Evolutionary conservation across 352 stramenopile species (phyloP).

Genomic region (Hyaloperonospora brassicae): DNA sequence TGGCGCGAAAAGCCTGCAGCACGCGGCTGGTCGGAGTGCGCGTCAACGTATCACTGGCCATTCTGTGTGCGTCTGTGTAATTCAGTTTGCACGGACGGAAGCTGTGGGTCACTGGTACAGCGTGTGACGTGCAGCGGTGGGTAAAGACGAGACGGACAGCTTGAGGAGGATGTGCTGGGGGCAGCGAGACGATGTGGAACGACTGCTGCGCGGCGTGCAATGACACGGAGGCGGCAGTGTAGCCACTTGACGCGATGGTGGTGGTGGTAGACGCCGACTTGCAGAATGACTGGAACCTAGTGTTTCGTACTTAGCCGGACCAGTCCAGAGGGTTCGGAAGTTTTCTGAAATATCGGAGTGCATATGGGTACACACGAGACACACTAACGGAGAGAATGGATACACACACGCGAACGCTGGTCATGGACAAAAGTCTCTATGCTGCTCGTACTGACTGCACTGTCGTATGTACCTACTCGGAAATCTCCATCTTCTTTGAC

Average conservation of each 20-base stretch:
- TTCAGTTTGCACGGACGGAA: constrained; percentile 5
- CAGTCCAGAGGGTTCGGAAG: too few relatives aligned
- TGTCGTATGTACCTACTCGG: constrained; percentile 13
- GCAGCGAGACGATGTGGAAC: constrained; percentile 6
- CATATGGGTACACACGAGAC: not conserved
- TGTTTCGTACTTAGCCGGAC: constrained; percentile 25
- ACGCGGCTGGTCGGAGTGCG: constrained; percentile 63
- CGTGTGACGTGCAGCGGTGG: constrained; percentile 8
- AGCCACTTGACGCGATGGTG: constrained; percentile 10
- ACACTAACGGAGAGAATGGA: not conserved
- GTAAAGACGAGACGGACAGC: constrained; percentile 3
- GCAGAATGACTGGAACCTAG: constrained; percentile 51
- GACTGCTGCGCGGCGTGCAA: constrained; percentile 2
- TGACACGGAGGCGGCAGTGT: not conserved
- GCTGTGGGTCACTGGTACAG: not conserved
- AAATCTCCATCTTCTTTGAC: constrained; percentile 19
- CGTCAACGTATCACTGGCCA: constrained; percentile 31
- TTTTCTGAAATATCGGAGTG: not conserved
- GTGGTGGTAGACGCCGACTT: constrained; percentile 5
- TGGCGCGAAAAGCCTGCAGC: constrained; percentile 85
- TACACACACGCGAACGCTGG: constrained; percentile 1
- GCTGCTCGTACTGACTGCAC: constrained; percentile 1
- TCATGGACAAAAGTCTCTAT: constrained; percentile 6
- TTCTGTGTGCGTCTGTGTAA: not conserved
- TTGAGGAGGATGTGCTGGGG: constrained; percentile 3